phyloP scores from a whole-genome alignment of 306 rosid genomes.

The Abrus pulchellus region DNA sequence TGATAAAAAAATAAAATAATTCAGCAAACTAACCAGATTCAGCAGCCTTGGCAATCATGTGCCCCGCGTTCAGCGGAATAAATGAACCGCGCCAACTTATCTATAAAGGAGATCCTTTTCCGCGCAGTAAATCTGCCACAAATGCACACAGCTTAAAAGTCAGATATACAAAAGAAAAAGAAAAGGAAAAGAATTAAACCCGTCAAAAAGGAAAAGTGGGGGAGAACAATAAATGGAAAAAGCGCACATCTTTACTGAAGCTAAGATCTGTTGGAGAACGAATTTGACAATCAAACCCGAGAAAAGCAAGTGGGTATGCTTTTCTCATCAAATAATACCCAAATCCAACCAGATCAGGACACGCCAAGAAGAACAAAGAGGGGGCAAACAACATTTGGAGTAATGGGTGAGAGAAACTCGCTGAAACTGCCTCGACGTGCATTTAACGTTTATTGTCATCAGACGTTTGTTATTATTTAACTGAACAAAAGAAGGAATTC shows the following conservation, averaged over 20 bases:
- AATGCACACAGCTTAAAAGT: conserved; percentile 57
- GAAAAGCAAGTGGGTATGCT: conserved; percentile 49
- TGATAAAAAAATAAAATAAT: conserved; percentile 46
- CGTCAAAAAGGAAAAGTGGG: conserved; percentile 41
- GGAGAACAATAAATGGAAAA: conserved; percentile 24
- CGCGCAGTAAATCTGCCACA: conserved; percentile 66
- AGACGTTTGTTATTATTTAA: conserved; percentile 48
- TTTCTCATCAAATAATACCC: conserved; percentile 52
- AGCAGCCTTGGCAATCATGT: conserved; percentile 52
- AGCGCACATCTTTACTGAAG: conserved; percentile 67
- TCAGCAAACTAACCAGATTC: conserved; percentile 50
- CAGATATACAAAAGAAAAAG: conserved; percentile 46
- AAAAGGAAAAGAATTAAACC: conserved; percentile 46
- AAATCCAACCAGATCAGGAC: conserved; percentile 64
- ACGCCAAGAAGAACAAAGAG: conserved; percentile 37
- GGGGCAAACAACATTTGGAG: conserved; percentile 53
- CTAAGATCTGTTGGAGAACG: conserved; percentile 61
- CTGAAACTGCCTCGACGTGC: conserved; percentile 58
- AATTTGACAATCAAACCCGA: conserved; percentile 48
- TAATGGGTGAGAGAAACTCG: conserved; percentile 56
- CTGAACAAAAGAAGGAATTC: conserved; percentile 46
- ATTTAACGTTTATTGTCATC: conserved; percentile 52
- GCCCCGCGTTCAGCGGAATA: conserved; percentile 54
- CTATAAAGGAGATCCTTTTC: conserved; percentile 59
- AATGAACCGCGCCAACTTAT: conserved; percentile 43